These are phyloP conservation scores for Ogataea methanolica DNA, from an alignment of 805 yeast species.

Conservation along the genomic window DNA sequence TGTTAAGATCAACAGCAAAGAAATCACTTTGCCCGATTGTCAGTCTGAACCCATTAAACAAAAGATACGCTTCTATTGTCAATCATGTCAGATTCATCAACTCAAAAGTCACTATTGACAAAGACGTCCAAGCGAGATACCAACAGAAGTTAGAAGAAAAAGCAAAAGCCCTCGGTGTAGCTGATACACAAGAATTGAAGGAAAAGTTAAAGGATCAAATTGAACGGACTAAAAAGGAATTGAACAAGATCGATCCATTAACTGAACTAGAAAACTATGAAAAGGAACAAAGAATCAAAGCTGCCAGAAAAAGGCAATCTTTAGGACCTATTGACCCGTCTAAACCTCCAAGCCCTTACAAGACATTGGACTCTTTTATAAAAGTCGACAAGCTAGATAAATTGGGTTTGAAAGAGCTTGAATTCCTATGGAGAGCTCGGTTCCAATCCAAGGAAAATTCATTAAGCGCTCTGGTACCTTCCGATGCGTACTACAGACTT, in stretches of 20 bases:
- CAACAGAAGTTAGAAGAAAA: constrained; percentile 36
- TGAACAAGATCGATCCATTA: constrained; percentile 65
- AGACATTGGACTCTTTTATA: constrained; percentile 66
- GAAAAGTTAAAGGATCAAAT: constrained; percentile 59
- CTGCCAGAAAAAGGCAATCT: constrained; percentile 24
- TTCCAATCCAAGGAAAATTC: constrained; percentile 57
- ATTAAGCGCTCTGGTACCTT: constrained; percentile 60
- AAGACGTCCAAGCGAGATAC: constrained; percentile 34
- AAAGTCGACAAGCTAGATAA: constrained; percentile 60
- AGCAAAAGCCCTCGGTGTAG: constrained; percentile 39
- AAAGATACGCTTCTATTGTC: constrained; percentile 21
- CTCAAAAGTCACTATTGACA: constrained; percentile 24
- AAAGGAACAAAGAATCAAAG: constrained; percentile 13
- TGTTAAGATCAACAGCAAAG: too few species aligned
- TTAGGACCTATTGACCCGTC: constrained; percentile 34
- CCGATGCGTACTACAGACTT: constrained; percentile 57
- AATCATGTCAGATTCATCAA: constrained; percentile 25
- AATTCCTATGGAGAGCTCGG: constrained; percentile 84
- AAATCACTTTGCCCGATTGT: too few species aligned
- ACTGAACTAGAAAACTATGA: constrained; percentile 54
- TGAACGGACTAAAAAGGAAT: constrained; percentile 47
- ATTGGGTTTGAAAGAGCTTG: constrained; percentile 61
- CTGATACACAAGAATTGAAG: constrained; percentile 54
- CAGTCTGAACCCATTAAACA: not conserved
- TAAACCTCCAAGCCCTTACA: constrained; percentile 46